Percentiles rank a stretch among this genome's conserved stretches.
Conservation (phyloP, 2,329 filamentous ascomycete species). For the Penicillium sp. region DNA sequence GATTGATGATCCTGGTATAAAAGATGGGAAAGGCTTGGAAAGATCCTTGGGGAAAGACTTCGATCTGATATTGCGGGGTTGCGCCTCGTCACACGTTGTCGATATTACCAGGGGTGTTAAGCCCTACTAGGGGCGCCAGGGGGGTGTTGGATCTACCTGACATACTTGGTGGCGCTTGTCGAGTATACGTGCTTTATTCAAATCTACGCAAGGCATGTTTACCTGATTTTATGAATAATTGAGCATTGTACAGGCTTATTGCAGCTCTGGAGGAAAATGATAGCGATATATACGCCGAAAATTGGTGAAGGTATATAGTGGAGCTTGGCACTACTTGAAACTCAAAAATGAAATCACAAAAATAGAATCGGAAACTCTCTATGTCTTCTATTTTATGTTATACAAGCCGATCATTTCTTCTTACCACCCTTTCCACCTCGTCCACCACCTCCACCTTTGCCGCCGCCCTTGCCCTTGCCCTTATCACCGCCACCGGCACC, state of each 20-base stretch:
- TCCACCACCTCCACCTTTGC: constrained; percentile 23
- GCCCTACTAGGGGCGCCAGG: neutral
- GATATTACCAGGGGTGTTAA: neutral
- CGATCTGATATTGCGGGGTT: neutral
- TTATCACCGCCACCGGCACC: constrained; percentile 29
- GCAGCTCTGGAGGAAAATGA: neutral
- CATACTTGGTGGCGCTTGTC: too few species aligned
- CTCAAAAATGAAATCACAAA: neutral
- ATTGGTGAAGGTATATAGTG: neutral
- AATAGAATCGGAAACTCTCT: neutral
- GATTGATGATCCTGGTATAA: neutral
- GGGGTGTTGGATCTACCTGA: too few species aligned
- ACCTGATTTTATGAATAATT: too few species aligned
- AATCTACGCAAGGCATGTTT: neutral
- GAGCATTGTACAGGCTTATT: too few species aligned
- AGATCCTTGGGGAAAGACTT: neutral
- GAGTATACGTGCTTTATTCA: neutral
- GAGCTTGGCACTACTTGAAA: neutral
- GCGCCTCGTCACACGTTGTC: neutral
- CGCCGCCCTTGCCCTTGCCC: constrained; percentile 25
- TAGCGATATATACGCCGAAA: neutral
- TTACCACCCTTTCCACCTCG: constrained; percentile 39
- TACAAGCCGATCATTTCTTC: constrained; percentile 32
- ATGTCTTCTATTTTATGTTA: neutral
- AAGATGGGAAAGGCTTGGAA: neutral